Evolutionary conservation across 441 rosid species (phyloP).

Genomic region (Erodium texanum): DNA sequence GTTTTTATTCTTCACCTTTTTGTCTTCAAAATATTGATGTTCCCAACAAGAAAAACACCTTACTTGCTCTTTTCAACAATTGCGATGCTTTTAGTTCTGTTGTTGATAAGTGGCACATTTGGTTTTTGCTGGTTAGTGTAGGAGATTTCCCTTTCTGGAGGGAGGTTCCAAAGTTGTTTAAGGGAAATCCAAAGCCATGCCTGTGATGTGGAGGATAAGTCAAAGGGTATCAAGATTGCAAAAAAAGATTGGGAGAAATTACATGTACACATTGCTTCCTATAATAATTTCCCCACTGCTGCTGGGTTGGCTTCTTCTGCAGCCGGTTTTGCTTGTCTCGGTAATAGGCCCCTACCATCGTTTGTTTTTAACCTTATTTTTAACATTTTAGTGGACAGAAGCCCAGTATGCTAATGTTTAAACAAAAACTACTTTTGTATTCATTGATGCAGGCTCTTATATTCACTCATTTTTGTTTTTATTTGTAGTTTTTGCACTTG

Average conservation of each 20-base stretch:
- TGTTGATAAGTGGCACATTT: not conserved
- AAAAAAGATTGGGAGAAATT: conserved; percentile 85
- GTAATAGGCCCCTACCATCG: conserved; percentile 23
- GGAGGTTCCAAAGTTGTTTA: conserved; percentile 73
- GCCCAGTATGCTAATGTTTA: not conserved
- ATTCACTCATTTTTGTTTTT: not conserved
- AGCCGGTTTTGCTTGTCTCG: conserved; percentile 95
- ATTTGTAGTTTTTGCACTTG: conserved; percentile 33
- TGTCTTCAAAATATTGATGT: not conserved
- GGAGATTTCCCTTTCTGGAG: conserved; percentile 92
- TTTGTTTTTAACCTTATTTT: no score
- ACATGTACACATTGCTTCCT: conserved; percentile 80
- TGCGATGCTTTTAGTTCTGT: not conserved
- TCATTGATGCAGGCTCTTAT: not conserved
- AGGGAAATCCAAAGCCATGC: conserved; percentile 75
- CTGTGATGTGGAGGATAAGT: conserved; percentile 67
- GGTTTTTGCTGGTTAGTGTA: conserved; percentile 39
- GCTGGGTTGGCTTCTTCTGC: conserved; percentile 99
- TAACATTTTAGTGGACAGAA: no score
- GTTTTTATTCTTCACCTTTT: not conserved
- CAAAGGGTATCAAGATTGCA: conserved; percentile 61
- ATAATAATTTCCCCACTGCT: conserved; percentile 86
- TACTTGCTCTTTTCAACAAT: not conserved
- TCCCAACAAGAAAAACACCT: not conserved
- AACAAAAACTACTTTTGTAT: not conserved